Evolutionary conservation across 2,329 filamentous ascomycete genomes (phyloP).

Genomic region (Exophiala sp.): DNA sequence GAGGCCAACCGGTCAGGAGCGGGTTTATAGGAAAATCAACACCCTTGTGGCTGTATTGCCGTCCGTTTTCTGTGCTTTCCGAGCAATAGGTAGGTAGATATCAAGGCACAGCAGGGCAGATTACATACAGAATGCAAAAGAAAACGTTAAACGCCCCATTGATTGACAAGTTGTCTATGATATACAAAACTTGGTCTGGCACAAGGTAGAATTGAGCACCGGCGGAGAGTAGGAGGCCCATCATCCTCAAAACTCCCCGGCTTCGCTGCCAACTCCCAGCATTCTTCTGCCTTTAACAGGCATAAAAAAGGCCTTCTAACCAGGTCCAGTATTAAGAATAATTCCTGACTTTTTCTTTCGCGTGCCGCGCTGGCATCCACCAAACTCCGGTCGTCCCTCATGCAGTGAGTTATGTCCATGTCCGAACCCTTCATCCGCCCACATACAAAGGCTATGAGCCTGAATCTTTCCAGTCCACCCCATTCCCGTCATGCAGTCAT

Average conservation of each 20-base stretch:
- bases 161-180: constrained; percentile 12
- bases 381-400: constrained; percentile 24
- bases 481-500: constrained; percentile 5
- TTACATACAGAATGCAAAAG: not conserved
- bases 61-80: too few species aligned
- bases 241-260: too few species aligned
- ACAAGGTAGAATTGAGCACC: too few species aligned
- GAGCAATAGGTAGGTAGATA: too few species aligned
- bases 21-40: too few species aligned
- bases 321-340: constrained; percentile 19
- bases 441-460: constrained; percentile 4
- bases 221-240: not conserved
- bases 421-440: constrained; percentile 7
- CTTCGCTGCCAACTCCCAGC: too few species aligned
- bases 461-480: not conserved
- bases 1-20: too few species aligned
- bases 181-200: constrained; percentile 10
- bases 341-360: constrained; percentile 9
- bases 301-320: not conserved
- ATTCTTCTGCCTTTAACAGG: not conserved
- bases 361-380: constrained; percentile 2
- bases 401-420: constrained; percentile 18
- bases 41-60: too few species aligned
- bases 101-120: too few species aligned
- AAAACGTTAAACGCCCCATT: not conserved